Percentiles rank a stretch among this genome's conserved stretches.
Conservation (phyloP, 768 basidiomycete species). For the Mycena filopes region DNA sequence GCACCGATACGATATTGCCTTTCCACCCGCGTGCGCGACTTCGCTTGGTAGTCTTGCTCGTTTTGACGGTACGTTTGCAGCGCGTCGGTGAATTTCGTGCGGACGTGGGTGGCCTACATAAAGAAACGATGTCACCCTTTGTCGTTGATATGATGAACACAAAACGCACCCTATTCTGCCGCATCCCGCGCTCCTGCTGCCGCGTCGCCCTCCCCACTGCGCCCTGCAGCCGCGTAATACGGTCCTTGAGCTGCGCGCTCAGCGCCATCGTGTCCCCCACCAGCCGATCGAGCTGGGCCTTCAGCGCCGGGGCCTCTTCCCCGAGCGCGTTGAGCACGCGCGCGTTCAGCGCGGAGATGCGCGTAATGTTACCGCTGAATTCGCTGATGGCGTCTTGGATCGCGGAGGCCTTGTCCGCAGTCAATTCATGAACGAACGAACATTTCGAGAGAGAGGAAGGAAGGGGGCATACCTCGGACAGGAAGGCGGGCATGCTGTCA, state of each 20-base stretch:
- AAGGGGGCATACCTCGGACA: slow-evolving; percentile 14
- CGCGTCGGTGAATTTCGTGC: slow-evolving; percentile 77
- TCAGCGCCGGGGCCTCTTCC: slow-evolving; percentile 34
- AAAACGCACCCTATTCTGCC: slow-evolving; percentile 43
- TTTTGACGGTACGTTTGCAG: slow-evolving; percentile 83
- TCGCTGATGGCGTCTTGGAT: slow-evolving; percentile 54
- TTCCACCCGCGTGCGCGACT: slow-evolving; percentile 74
- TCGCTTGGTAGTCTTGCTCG: slow-evolving; percentile 75
- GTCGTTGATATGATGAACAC: too few species aligned
- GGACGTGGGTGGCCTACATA: slow-evolving; percentile 65
- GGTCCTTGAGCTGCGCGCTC: slow-evolving; percentile 64
- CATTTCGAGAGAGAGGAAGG: background rate
- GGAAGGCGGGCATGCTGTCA: slow-evolving; percentile 20
- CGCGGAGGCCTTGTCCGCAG: slow-evolving; percentile 47
- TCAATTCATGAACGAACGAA: background rate
- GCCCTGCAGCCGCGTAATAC: slow-evolving; percentile 68
- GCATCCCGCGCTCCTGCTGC: slow-evolving; percentile 48
- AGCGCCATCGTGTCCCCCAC: slow-evolving; percentile 69
- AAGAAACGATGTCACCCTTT: background rate
- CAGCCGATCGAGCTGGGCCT: slow-evolving; percentile 62
- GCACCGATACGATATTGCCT: slow-evolving; percentile 83
- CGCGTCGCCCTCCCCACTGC: slow-evolving; percentile 34
- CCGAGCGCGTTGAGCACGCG: slow-evolving; percentile 51
- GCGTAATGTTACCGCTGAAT: slow-evolving; percentile 50
- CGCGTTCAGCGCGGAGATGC: slow-evolving; percentile 49